Conservation (phyloP, 176 grass and related monocot species). For the Zea luxurians region DNA sequence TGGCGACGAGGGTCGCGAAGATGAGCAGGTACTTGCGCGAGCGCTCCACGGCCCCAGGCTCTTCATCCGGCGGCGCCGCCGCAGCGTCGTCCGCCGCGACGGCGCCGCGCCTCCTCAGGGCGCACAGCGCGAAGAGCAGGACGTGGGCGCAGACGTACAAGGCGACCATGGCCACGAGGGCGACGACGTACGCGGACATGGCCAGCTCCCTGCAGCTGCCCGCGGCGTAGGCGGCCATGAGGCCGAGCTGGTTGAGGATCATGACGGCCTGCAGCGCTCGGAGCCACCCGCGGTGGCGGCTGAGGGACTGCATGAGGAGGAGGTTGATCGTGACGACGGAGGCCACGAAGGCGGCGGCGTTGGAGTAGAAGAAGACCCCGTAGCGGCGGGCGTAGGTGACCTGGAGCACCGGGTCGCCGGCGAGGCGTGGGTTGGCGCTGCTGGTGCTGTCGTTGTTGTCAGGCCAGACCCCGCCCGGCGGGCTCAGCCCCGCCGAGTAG, state of each 20-base stretch:
- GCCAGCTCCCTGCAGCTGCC: slow-evolving; percentile 41
- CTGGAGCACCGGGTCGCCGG: slow-evolving; percentile 1
- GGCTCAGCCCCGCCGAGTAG: neutral
- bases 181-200: slow-evolving; percentile 42
- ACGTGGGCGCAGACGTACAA: slow-evolving; percentile 41
- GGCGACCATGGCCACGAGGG: slow-evolving; percentile 31
- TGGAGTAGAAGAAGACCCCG: slow-evolving; percentile 45
- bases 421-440: neutral
- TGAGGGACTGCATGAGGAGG: slow-evolving; percentile 33
- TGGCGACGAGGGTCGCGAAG: neutral
- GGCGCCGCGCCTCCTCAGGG: neutral
- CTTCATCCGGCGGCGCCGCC: neutral
- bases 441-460: neutral
- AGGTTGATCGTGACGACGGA: slow-evolving; percentile 52
- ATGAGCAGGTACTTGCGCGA: neutral
- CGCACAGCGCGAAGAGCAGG: neutral
- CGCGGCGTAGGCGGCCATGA: slow-evolving; percentile 48
- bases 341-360: slow-evolving; percentile 44
- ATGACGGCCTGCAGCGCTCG: slow-evolving; percentile 50
- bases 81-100: no score
- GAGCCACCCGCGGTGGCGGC: slow-evolving; percentile 39
- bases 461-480: neutral
- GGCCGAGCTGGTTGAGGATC: slow-evolving; percentile 44
- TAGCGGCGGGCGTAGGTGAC: slow-evolving; percentile 36
- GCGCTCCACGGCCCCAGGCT: neutral